Evolutionary conservation across 257 asterid genomes (phyloP).

Genomic region (Penstemon eatonii): DNA sequence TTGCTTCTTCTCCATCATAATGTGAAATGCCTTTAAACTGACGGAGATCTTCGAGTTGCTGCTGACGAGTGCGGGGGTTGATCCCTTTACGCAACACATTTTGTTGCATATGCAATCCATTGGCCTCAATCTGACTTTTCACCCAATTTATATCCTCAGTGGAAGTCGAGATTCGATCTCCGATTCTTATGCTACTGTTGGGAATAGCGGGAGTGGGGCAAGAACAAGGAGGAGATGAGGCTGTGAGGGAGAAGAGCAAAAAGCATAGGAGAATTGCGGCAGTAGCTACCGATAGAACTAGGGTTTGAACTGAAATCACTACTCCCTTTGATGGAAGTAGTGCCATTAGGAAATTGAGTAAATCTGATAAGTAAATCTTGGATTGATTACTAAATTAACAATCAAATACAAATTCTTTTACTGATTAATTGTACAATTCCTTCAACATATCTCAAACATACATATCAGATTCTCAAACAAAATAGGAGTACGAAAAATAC

Average conservation of each 20-base stretch:
- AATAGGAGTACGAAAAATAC: no score
- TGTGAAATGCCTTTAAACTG: slow-evolving; percentile 92
- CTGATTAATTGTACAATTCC: no score
- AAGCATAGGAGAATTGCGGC: slow-evolving; percentile 54
- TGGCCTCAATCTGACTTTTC: slow-evolving; percentile 61
- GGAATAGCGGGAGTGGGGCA: slow-evolving; percentile 39
- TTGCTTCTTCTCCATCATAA: slow-evolving; percentile 73
- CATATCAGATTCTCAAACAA: no score
- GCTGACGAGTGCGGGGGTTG: slow-evolving; percentile 89
- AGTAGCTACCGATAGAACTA: slow-evolving; percentile 52
- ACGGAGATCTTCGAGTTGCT: slow-evolving; percentile 84
- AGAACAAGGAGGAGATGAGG: slow-evolving; percentile 52
- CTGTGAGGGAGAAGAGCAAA: slow-evolving; percentile 45
- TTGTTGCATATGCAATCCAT: slow-evolving; percentile 85
- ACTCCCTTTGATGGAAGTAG: slow-evolving; percentile 63
- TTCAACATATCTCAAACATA: no score
- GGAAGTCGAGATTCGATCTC: slow-evolving; percentile 55
- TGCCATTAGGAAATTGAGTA: slow-evolving; percentile 37
- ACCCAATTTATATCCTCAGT: slow-evolving; percentile 77
- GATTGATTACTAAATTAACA: no score
- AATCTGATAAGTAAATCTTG: not conserved
- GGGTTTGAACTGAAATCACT: slow-evolving; percentile 67
- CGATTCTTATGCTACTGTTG: slow-evolving; percentile 12
- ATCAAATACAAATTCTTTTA: no score
- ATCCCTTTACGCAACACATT: slow-evolving; percentile 92